Evolutionary conservation across 306 rosid species (phyloP).

Genomic region (Hippophae gyantsensis): DNA sequence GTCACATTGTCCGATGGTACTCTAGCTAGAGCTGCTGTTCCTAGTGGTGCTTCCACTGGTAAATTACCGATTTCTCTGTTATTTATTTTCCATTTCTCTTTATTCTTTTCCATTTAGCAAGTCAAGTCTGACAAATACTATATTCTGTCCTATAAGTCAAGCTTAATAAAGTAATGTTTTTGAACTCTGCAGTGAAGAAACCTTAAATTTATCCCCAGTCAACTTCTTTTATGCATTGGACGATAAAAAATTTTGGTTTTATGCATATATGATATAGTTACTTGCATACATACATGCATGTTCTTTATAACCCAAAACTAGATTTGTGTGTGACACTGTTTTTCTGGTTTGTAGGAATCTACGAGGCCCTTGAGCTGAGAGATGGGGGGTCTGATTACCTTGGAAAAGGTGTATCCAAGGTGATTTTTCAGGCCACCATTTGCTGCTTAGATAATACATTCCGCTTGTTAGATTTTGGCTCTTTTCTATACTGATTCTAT

Average conservation of each 20-base stretch:
- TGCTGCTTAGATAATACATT: neutral
- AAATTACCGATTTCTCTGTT: neutral
- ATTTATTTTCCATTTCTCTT: neutral
- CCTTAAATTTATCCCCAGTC: too few species aligned
- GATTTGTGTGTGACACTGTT: neutral
- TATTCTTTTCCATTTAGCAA: too few species aligned
- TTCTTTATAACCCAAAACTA: neutral
- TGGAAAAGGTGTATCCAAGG: conserved; percentile 94
- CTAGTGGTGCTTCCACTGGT: conserved; percentile 96
- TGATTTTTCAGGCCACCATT: conserved; percentile 5
- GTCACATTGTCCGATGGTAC: conserved; percentile 42
- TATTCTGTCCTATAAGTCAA: too few species aligned
- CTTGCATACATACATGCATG: too few species aligned
- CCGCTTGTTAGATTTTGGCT: neutral
- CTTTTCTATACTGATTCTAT: conserved; percentile 8
- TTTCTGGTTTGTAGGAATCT: conserved; percentile 38
- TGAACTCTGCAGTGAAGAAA: too few species aligned
- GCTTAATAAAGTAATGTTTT: too few species aligned
- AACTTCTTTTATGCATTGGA: too few species aligned
- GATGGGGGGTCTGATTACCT: conserved; percentile 96
- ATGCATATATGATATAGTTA: too few species aligned
- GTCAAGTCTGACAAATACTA: too few species aligned
- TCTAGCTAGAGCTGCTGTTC: conserved; percentile 96
- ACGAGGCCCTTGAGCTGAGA: conserved; percentile 97
- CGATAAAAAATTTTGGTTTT: too few species aligned